Percentiles rank a stretch among this genome's conserved stretches.
These are phyloP conservation scores for Eimeria necatrix DNA, from an alignment of 169 alveolate species.

Conservation along the genomic window DNA sequence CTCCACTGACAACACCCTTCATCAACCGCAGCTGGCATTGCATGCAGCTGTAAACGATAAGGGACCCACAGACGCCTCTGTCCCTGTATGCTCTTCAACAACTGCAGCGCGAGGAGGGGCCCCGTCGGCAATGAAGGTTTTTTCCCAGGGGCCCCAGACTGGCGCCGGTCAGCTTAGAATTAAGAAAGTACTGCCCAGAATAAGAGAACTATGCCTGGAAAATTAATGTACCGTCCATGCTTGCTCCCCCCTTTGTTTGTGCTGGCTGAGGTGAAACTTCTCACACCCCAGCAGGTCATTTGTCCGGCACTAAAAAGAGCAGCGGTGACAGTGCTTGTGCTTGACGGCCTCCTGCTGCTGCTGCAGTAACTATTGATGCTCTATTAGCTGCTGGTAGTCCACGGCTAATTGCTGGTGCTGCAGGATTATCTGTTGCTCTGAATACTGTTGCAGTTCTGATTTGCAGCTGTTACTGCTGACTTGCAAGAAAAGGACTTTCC, in stretches of 20 bases:
- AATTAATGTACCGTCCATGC: not conserved
- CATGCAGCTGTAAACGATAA: slow-evolving; percentile 2
- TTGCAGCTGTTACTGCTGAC: not conserved
- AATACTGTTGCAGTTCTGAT: too few relatives aligned
- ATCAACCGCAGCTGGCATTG: not conserved
- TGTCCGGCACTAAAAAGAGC: too few relatives aligned
- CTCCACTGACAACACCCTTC: not conserved
- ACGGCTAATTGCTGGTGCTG: too few relatives aligned
- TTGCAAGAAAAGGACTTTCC: not conserved
- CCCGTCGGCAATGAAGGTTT: not conserved
- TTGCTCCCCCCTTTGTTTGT: not conserved
- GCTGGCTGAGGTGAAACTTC: too few relatives aligned
- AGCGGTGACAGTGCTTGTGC: not conserved
- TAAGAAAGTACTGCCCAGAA: not conserved
- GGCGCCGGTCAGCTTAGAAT: not conserved
- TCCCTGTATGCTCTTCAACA: slow-evolving; percentile 9
- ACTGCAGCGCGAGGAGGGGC: slow-evolving; percentile 7
- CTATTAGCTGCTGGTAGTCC: not conserved
- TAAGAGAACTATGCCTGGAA: too few relatives aligned
- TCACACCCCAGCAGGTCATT: too few relatives aligned
- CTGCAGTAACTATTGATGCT: not conserved
- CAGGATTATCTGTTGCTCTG: too few relatives aligned
- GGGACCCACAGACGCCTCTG: slow-evolving; percentile 4
- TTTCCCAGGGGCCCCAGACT: not conserved
- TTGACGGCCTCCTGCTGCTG: not conserved